Percentiles rank a stretch among this genome's conserved stretches.
These are phyloP conservation scores for Sporothrix pseudoabietina DNA, from an alignment of 2,329 filamentous ascomycete species.

Conservation along the genomic window DNA sequence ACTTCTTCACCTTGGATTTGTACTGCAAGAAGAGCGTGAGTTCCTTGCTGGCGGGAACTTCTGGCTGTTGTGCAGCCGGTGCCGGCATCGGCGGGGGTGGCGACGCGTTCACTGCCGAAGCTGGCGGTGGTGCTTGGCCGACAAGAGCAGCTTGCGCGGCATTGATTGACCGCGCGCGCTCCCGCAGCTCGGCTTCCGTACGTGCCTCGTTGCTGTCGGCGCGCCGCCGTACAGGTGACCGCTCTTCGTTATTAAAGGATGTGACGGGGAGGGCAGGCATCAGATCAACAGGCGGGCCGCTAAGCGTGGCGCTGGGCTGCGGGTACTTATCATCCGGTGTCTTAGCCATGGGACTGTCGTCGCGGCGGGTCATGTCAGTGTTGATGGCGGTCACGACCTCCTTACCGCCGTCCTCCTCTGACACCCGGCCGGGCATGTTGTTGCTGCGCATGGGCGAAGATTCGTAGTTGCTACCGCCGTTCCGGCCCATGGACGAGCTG, in stretches of 20 bases:
- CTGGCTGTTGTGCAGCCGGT: neutral
- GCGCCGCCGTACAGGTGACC: constrained; percentile 28
- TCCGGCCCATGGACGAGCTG: constrained; percentile 44
- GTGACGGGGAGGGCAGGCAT: constrained; percentile 40
- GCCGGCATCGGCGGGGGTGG: neutral
- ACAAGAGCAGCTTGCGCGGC: constrained; percentile 27
- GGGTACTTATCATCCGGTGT: constrained; percentile 67
- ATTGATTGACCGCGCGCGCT: constrained; percentile 34
- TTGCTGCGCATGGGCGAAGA: constrained; percentile 59
- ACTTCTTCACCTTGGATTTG: constrained; percentile 96
- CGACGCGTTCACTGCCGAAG: neutral
- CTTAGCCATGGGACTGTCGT: constrained; percentile 53
- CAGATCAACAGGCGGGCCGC: constrained; percentile 57
- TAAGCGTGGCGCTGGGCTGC: constrained; percentile 59
- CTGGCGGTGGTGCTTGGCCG: constrained; percentile 6
- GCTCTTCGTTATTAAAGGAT: constrained; percentile 37
- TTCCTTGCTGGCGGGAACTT: constrained; percentile 65
- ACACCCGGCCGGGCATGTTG: constrained; percentile 57
- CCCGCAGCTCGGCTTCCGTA: constrained; percentile 19
- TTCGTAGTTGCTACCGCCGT: constrained; percentile 49
- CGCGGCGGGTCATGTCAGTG: constrained; percentile 29
- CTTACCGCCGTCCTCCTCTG: constrained; percentile 55
- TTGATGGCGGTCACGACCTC: neutral
- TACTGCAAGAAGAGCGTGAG: constrained; percentile 94
- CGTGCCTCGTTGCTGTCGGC: constrained; percentile 6